Conservation (phyloP, 164 flowering plant species). For the Berberis vulgaris region DNA sequence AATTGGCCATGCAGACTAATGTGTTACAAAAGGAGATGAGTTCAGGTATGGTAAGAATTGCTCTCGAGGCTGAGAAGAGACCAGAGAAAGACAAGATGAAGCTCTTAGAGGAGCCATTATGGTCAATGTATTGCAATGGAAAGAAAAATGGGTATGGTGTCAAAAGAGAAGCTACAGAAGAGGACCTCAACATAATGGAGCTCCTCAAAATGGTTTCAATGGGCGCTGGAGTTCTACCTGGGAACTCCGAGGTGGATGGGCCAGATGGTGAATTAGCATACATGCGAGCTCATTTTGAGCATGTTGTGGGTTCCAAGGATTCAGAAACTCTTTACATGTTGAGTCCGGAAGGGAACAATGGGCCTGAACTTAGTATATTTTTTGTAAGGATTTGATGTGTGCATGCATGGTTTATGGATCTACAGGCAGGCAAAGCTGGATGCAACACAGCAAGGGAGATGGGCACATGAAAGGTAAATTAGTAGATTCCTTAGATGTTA, state of each 20-base stretch:
- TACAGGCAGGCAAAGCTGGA: no score
- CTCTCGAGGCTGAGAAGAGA: constrained; percentile 63
- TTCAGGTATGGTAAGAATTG: constrained; percentile 60
- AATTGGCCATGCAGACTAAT: constrained; percentile 54
- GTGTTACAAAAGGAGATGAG: constrained; percentile 55
- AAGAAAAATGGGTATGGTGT: constrained; percentile 54
- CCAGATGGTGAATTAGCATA: constrained; percentile 68
- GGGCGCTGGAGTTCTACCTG: constrained; percentile 82
- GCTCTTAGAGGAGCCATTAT: constrained; percentile 60
- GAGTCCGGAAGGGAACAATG: constrained; percentile 63
- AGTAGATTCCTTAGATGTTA: no score
- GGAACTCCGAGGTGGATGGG: constrained; percentile 30
- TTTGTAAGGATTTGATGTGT: no score
- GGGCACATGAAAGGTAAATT: no score
- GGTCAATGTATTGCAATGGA: constrained; percentile 80
- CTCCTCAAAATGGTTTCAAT: constrained; percentile 47
- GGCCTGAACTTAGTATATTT: constrained; percentile 55
- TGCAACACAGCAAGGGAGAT: no score
- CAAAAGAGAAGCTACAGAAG: constrained; percentile 49
- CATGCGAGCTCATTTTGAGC: constrained; percentile 68
- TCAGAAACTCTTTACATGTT: constrained; percentile 82
- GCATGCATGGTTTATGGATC: no score
- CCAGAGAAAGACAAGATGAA: constrained; percentile 34
- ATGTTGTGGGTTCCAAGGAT: constrained; percentile 67
- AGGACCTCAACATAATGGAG: constrained; percentile 60